These are phyloP conservation scores for Cupressus sempervirens DNA, from an alignment of 75 land plant species.

Conservation along the genomic window DNA sequence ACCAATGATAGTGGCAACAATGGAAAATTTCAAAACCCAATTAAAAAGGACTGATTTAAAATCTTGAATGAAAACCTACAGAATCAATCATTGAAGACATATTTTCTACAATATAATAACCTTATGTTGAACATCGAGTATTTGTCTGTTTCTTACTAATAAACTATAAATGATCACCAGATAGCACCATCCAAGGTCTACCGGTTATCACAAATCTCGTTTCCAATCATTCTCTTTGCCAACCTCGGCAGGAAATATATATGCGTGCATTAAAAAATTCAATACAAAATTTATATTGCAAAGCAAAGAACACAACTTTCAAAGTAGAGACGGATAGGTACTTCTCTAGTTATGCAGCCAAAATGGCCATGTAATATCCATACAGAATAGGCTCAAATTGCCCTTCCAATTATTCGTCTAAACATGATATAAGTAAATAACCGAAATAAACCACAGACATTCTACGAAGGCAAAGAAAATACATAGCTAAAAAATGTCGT, in stretches of 20 bases:
- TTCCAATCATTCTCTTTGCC: not conserved
- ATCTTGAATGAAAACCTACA: not conserved
- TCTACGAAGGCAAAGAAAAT: not conserved
- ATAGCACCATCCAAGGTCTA: not conserved
- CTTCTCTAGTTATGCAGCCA: not conserved
- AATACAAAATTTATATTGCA: not conserved
- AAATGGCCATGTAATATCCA: not conserved
- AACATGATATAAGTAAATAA: conserved; percentile 4
- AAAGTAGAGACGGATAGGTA: not conserved
- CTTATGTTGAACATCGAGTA: not conserved
- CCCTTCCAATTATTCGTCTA: not conserved
- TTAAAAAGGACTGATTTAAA: not conserved
- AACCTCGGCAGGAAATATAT: not conserved
- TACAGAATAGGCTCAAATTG: not conserved
- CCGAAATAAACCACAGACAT: not conserved
- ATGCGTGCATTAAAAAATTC: not conserved
- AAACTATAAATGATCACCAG: not conserved
- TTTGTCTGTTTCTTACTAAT: not conserved
- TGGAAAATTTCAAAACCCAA: not conserved
- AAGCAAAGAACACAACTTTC: not conserved
- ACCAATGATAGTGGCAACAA: not conserved
- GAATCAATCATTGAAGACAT: not conserved
- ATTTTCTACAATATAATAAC: not conserved
- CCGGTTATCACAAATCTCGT: not conserved
- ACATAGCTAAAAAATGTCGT: not conserved